phyloP scores from a whole-genome alignment of 2,329 filamentous ascomycete species.

The Davidsoniella virescens region DNA sequence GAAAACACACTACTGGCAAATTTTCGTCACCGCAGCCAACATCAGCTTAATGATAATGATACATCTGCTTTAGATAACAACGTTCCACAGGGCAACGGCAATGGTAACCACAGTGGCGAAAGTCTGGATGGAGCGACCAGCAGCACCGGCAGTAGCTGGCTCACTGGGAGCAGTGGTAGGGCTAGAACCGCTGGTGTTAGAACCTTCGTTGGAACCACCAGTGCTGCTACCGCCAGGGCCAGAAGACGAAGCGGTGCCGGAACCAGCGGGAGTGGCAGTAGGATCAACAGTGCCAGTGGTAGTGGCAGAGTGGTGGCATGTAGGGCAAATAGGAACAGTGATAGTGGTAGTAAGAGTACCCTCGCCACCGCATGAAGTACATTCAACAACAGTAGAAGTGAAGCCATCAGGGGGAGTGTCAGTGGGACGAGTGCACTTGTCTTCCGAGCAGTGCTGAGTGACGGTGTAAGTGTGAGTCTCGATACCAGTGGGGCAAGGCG shows the following conservation, averaged over 20 bases:
- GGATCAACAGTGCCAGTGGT: neutral
- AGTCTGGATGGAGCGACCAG: neutral
- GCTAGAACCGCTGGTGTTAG: neutral
- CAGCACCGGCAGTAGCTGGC: slow-evolving; percentile 1
- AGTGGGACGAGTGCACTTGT: slow-evolving; percentile 7
- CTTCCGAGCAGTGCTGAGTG: slow-evolving; percentile 10
- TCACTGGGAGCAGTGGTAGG: neutral
- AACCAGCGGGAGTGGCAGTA: neutral
- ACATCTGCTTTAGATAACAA: neutral
- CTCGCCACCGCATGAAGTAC: slow-evolving; percentile 6
- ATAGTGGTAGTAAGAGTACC: slow-evolving; percentile 2
- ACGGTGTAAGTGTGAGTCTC: slow-evolving; percentile 13
- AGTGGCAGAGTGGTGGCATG: neutral
- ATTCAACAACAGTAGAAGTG: slow-evolving; percentile 10
- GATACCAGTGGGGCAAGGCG: slow-evolving; percentile 9
- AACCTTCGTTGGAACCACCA: neutral
- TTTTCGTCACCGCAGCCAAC: too few relatives aligned
- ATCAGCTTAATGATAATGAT: too few relatives aligned
- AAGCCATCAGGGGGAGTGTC: slow-evolving; percentile 11
- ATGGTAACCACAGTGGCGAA: neutral
- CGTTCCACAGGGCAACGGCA: slow-evolving; percentile 3
- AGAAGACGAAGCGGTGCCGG: neutral
- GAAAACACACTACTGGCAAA: too few relatives aligned
- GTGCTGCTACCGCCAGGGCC: neutral
- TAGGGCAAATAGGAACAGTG: slow-evolving; percentile 1